These are phyloP conservation scores for Limonium bicolor DNA, from an alignment of 148 eudicot genomes.

Conservation along the genomic window DNA sequence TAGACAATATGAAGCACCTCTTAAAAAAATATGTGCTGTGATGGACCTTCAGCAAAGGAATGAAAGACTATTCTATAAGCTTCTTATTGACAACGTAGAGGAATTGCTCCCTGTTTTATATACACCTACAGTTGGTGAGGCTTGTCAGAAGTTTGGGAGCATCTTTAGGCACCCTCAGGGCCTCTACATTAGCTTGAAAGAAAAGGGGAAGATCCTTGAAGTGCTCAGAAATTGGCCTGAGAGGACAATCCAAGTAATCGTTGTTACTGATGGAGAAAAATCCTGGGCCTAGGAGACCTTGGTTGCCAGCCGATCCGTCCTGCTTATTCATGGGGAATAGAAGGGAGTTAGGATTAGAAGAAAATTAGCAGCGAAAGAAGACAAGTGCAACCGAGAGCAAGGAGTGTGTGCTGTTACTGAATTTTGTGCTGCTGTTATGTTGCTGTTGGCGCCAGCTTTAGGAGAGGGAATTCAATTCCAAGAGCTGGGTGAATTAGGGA, in stretches of 20 bases:
- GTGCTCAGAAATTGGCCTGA: slow-evolving; percentile 94
- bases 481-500: too few species aligned
- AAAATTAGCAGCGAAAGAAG: too few species aligned
- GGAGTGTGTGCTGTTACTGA: too few species aligned
- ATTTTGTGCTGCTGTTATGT: too few species aligned
- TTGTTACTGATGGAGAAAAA: slow-evolving; percentile 94
- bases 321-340: too few species aligned
- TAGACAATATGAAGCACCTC: slow-evolving; percentile 82
- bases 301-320: too few species aligned
- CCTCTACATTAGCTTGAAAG: slow-evolving; percentile 79
- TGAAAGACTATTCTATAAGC: slow-evolving; percentile 63
- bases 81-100: slow-evolving; percentile 79
- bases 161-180: slow-evolving; percentile 80
- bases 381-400: too few species aligned
- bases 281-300: slow-evolving; percentile 94
- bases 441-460: too few species aligned
- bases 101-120: slow-evolving; percentile 84
- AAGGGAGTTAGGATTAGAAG: too few species aligned
- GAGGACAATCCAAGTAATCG: slow-evolving; percentile 83
- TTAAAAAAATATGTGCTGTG: slow-evolving; percentile 90
- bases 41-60: slow-evolving; percentile 96
- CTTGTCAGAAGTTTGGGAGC: slow-evolving; percentile 81
- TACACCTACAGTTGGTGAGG: slow-evolving; percentile 92
- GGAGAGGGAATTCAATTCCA: too few species aligned
- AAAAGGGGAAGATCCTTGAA: slow-evolving; percentile 84